Percentiles rank a stretch among this genome's conserved stretches.
These are phyloP conservation scores for Neurospora hispaniola DNA, from an alignment of 495 filamentous ascomycete genomes.

Conservation along the genomic window DNA sequence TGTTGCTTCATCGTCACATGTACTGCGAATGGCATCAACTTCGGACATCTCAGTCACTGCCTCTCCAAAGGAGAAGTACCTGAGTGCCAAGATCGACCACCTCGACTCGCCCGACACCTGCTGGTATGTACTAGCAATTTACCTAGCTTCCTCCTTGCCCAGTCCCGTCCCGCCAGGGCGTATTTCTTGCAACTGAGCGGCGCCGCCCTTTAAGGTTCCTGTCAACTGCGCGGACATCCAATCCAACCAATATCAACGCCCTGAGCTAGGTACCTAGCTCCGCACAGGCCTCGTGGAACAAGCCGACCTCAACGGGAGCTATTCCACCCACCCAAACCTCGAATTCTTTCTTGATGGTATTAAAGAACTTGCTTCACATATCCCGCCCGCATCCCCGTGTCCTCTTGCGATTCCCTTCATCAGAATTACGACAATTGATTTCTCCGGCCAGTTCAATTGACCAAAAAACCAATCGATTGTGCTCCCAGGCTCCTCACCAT, in stretches of 20 bases:
- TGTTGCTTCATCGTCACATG: not conserved
- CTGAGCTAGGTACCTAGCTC: not conserved
- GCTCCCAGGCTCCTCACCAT: not conserved
- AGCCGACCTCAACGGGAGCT: not conserved
- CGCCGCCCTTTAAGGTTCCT: not conserved
- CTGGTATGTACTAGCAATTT: not conserved
- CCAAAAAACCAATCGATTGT: not conserved
- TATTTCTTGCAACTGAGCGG: not conserved
- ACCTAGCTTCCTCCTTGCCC: not conserved
- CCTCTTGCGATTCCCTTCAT: not conserved
- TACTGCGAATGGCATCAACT: not conserved
- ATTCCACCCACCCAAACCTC: not conserved
- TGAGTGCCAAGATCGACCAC: not conserved
- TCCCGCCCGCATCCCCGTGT: not conserved
- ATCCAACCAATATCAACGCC: not conserved
- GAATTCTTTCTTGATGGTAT: not conserved
- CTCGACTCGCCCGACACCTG: not conserved
- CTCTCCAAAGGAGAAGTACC: not conserved
- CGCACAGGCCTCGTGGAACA: not conserved
- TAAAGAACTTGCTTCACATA: not conserved
- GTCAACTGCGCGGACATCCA: not conserved
- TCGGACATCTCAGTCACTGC: not conserved
- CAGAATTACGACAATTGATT: not conserved
- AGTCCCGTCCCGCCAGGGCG: too few relatives aligned
- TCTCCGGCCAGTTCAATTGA: not conserved